A percentile compares a stretch with the other conserved stretches of the same genome.
Evolutionary conservation across 2,329 filamentous ascomycete genomes (phyloP).

Genomic region (Xylariaceae sp.): DNA sequence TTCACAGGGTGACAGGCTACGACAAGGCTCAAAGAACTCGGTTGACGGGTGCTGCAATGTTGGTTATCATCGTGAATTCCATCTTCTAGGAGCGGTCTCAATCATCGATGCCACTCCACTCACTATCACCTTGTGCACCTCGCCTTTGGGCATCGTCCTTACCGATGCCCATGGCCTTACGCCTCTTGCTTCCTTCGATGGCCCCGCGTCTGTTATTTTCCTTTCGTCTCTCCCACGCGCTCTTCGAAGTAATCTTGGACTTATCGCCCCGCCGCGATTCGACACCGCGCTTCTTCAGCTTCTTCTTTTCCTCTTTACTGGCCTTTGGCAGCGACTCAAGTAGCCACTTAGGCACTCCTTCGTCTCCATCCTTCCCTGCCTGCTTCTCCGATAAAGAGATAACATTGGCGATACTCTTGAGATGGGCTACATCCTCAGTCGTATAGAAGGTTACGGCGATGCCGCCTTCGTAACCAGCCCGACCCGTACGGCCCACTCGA

Average conservation of each 20-base stretch:
- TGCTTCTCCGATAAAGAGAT: conserved; percentile 80
- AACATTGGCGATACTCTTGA: conserved; percentile 90
- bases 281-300: conserved; percentile 76
- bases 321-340: conserved; percentile 81
- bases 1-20: too few relatives aligned
- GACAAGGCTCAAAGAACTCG: too few relatives aligned
- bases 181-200: conserved; percentile 56
- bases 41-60: too few relatives aligned
- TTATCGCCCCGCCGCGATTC: conserved; percentile 52
- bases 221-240: conserved; percentile 65
- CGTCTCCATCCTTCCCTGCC: conserved; percentile 48
- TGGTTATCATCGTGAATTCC: too few relatives aligned
- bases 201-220: conserved; percentile 64
- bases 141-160: conserved; percentile 23
- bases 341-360: conserved; percentile 76
- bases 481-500: conserved; percentile 83
- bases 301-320: conserved; percentile 78
- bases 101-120: conserved; percentile 49
- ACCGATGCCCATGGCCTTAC: conserved; percentile 35
- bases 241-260: conserved; percentile 77
- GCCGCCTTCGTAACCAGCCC: conserved; percentile 73
- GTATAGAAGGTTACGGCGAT: conserved; percentile 93
- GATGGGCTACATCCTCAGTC: conserved; percentile 83
- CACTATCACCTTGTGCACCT: conserved; percentile 24
- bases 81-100: conserved; percentile 10